phyloP scores from a whole-genome alignment of 495 filamentous ascomycete genomes.

The Trichoderma gamsii region DNA sequence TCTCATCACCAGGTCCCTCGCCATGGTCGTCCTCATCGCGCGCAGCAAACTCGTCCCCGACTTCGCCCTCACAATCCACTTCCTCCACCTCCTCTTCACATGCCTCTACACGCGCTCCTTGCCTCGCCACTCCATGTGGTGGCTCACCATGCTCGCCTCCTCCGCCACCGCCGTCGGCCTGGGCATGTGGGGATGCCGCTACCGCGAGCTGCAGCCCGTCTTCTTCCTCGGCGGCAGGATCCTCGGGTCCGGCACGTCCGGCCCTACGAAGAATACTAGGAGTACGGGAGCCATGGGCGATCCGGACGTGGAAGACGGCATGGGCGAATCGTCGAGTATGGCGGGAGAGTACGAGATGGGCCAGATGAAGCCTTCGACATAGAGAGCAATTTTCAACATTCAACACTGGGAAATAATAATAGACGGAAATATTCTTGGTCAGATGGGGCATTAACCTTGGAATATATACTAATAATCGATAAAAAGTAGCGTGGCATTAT shows the following conservation, averaged over 20 bases:
- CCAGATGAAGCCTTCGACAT: constrained; percentile 25
- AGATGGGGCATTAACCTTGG: not conserved
- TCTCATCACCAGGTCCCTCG: constrained; percentile 52
- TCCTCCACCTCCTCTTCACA: constrained; percentile 74
- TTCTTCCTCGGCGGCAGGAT: constrained; percentile 63
- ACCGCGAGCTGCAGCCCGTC: constrained; percentile 83
- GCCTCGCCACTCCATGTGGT: constrained; percentile 78
- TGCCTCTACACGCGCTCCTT: constrained; percentile 68
- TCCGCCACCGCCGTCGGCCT: constrained; percentile 62
- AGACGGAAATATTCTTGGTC: not conserved
- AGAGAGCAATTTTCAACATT: not conserved
- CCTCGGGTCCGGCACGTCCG: constrained; percentile 20
- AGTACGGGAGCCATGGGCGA: constrained; percentile 16
- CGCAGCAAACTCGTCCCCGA: constrained; percentile 89
- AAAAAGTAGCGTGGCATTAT: constrained; percentile 5
- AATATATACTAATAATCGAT: not conserved
- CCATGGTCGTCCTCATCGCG: constrained; percentile 71
- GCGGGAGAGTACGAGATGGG: constrained; percentile 46
- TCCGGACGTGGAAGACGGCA: constrained; percentile 25
- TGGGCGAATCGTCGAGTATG: constrained; percentile 23
- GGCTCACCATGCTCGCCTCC: constrained; percentile 67
- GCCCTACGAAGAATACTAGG: constrained; percentile 20
- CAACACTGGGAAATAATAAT: not conserved
- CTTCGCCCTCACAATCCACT: constrained; percentile 85
- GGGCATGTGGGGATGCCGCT: constrained; percentile 86